These are phyloP conservation scores for Paxillus involutus DNA, from an alignment of 768 basidiomycete species.

Conservation along the genomic window DNA sequence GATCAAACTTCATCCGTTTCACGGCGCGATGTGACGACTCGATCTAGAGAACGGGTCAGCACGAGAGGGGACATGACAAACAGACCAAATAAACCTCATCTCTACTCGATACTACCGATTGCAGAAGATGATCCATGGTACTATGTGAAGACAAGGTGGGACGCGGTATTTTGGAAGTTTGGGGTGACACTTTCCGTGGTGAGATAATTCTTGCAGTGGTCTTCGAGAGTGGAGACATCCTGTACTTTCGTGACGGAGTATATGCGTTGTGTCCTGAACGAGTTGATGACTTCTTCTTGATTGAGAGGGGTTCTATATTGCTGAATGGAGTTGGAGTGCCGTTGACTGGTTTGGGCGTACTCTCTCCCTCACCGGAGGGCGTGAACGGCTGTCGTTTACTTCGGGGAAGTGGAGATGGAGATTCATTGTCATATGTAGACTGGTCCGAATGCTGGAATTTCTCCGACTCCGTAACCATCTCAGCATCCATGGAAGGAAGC, in stretches of 20 bases:
- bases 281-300: conserved; percentile 80
- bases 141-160: conserved; percentile 20
- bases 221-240: conserved; percentile 55
- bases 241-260: conserved; percentile 38
- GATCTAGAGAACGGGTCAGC: conserved; percentile 44
- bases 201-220: conserved; percentile 43
- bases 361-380: conserved; percentile 50
- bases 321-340: conserved; percentile 36
- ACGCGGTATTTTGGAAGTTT: conserved; percentile 38
- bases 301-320: conserved; percentile 73
- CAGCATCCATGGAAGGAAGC: conserved; percentile 47
- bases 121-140: conserved; percentile 44
- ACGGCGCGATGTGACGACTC: conserved; percentile 68
- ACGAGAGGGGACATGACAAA: background rate
- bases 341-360: conserved; percentile 47
- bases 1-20: conserved; percentile 74
- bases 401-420: conserved; percentile 58
- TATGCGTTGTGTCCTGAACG: conserved; percentile 41
- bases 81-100: conserved; percentile 52
- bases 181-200: conserved; percentile 56
- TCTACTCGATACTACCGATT: conserved; percentile 52
- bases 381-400: conserved; percentile 72
- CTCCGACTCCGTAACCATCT: conserved; percentile 39
- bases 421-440: conserved; percentile 28
- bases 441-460: conserved; percentile 26